These are phyloP conservation scores for Bimuria novae-zelandiae DNA, from an alignment of 2,329 filamentous ascomycete genomes.

Conservation along the genomic window DNA sequence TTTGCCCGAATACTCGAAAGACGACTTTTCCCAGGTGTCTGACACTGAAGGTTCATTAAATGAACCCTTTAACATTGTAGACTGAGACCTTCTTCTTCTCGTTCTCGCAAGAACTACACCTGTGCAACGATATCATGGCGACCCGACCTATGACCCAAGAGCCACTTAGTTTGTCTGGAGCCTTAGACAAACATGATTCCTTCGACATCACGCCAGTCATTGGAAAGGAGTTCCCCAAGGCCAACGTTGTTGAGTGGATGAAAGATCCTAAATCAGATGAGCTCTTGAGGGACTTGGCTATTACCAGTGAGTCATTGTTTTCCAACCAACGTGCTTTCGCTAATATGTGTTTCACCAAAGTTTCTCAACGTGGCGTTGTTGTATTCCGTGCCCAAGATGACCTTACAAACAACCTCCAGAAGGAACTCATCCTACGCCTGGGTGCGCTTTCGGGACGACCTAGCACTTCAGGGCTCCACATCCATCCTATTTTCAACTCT, in stretches of 20 bases:
- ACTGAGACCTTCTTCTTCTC: neutral
- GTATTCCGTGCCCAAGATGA: slow-evolving; percentile 60
- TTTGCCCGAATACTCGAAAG: too few relatives aligned
- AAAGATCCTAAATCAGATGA: slow-evolving; percentile 67
- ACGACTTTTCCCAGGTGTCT: neutral
- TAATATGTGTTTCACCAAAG: slow-evolving; percentile 22
- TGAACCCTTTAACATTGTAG: neutral
- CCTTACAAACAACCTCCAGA: slow-evolving; percentile 58
- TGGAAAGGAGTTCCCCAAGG: slow-evolving; percentile 62
- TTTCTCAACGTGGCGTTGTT: slow-evolving; percentile 59
- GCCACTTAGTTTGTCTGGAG: slow-evolving; percentile 53
- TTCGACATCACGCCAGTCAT: slow-evolving; percentile 67
- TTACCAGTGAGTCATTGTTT: slow-evolving; percentile 32
- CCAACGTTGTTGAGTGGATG: slow-evolving; percentile 67
- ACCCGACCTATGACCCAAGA: neutral
- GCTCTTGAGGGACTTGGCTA: slow-evolving; percentile 66
- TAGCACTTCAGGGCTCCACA: slow-evolving; percentile 60
- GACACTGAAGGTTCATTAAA: neutral
- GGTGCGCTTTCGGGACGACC: slow-evolving; percentile 65
- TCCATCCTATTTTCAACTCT: slow-evolving; percentile 60
- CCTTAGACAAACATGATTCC: slow-evolving; percentile 57
- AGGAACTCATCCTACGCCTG: slow-evolving; percentile 58
- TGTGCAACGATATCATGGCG: neutral
- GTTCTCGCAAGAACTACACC: neutral
- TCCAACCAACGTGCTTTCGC: neutral